Percentiles rank a stretch among this genome's conserved stretches.
These are phyloP conservation scores for Pythium sp. DNA, from an alignment of 352 stramenopile genomes.

Conservation along the genomic window DNA sequence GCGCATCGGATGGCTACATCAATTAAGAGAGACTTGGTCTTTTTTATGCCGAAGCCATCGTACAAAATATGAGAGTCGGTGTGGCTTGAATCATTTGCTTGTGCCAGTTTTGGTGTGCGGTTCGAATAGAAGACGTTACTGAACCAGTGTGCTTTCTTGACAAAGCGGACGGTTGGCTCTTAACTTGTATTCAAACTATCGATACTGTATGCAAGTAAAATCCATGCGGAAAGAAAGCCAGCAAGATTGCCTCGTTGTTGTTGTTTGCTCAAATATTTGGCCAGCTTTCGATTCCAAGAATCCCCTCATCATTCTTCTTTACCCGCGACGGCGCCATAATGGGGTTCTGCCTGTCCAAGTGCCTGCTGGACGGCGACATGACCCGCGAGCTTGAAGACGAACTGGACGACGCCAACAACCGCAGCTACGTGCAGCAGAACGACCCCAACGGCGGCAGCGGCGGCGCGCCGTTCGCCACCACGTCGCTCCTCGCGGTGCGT, in stretches of 20 bases:
- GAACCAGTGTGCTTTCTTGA: background rate
- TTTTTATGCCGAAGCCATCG: background rate
- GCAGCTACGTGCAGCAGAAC: slow-evolving; percentile 49
- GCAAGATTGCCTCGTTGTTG: background rate
- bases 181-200: background rate
- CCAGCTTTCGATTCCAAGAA: background rate
- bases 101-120: background rate
- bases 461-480: slow-evolving; percentile 63
- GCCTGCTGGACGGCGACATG: slow-evolving; percentile 84
- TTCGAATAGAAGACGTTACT: background rate
- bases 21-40: background rate
- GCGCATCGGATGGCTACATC: background rate
- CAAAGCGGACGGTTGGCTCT: background rate
- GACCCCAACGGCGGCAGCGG: slow-evolving; percentile 36
- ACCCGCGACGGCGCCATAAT: slow-evolving; percentile 33
- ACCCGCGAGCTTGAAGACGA: slow-evolving; percentile 80
- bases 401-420: slow-evolving; percentile 60
- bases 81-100: background rate
- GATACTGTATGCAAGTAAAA: background rate
- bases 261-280: background rate
- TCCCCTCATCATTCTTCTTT: background rate
- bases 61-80: background rate
- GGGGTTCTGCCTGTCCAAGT: slow-evolving; percentile 85
- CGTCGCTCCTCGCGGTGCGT: slow-evolving; percentile 69
- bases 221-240: background rate